These are phyloP conservation scores for Cryptococcus hybrid DNA, from an alignment of 1,284 basidiomycete genomes.

Conservation along the genomic window DNA sequence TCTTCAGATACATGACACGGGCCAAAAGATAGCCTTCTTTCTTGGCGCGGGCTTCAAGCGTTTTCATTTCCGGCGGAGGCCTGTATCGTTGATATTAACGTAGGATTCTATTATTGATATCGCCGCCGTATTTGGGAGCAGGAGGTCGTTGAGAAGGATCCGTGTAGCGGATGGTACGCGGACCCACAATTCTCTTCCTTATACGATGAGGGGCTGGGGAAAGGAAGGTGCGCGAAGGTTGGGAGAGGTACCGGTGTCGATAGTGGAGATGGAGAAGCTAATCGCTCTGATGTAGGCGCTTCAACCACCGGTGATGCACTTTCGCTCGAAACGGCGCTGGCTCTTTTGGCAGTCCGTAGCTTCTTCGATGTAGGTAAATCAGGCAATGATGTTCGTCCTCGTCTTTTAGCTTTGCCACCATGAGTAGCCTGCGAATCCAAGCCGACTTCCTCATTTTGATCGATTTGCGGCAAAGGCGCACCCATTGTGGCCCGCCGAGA, in stretches of 20 bases:
- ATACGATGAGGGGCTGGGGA: conserved; percentile 37
- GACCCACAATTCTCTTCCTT: conserved; percentile 64
- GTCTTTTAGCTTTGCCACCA: conserved; percentile 26
- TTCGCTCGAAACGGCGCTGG: not conserved
- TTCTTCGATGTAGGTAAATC: conserved; percentile 26
- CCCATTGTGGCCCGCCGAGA: conserved; percentile 23
- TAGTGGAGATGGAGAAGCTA: conserved; percentile 13
- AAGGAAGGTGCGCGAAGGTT: conserved; percentile 36
- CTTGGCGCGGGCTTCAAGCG: conserved; percentile 54
- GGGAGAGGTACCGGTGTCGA: conserved; percentile 41
- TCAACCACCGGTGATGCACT: conserved; percentile 1
- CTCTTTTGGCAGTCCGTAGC: conserved; percentile 3
- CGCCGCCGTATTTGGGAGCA: conserved; percentile 56
- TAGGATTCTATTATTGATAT: conserved; percentile 67
- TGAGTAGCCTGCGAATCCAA: conserved; percentile 2
- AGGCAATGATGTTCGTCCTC: conserved; percentile 23
- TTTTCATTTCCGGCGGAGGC: conserved; percentile 45
- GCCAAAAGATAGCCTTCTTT: conserved; percentile 57
- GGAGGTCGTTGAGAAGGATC: conserved; percentile 66
- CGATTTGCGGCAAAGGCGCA: not conserved
- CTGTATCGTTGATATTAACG: conserved; percentile 55
- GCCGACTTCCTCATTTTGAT: not conserved
- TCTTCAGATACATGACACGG: conserved; percentile 54
- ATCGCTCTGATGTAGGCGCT: not conserved
- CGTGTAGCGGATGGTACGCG: conserved; percentile 59